Evolutionary conservation across 2,329 filamentous ascomycete species (phyloP).

Genomic region (Claviceps humidiphila): DNA sequence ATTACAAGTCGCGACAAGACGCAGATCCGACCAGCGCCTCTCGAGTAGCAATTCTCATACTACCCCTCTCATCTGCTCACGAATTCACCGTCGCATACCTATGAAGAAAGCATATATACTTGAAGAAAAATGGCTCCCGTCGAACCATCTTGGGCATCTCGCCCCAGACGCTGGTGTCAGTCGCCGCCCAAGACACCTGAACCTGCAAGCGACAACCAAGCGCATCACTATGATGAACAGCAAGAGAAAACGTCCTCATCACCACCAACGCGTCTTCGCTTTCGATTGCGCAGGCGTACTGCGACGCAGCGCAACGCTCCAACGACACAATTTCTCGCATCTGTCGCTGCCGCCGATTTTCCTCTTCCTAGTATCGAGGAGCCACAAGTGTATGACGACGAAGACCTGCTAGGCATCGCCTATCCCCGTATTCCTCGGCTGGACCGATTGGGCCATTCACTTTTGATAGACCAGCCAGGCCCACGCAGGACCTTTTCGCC

Average conservation of each 20-base stretch:
- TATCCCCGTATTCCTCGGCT: conserved; percentile 22
- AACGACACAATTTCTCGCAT: conserved; percentile 53
- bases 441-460: conserved; percentile 19
- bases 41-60: neutral
- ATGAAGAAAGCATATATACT: conserved; percentile 10
- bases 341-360: conserved; percentile 50
- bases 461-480: conserved; percentile 17
- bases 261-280: conserved; percentile 33
- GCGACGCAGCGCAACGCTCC: conserved; percentile 39
- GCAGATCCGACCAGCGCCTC: neutral
- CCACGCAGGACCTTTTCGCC: conserved; percentile 34
- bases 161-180: conserved; percentile 30
- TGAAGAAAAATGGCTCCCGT: conserved; percentile 29
- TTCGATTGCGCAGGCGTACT: conserved; percentile 42
- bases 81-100: conserved; percentile 6
- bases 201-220: conserved; percentile 24
- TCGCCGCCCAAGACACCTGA: conserved; percentile 39
- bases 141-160: conserved; percentile 30
- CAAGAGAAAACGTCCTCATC: conserved; percentile 24
- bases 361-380: conserved; percentile 53
- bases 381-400: conserved; percentile 30
- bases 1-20: conserved; percentile 5
- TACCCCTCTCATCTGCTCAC: neutral
- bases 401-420: conserved; percentile 26
- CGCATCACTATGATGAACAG: conserved; percentile 12